These are phyloP conservation scores for Salicornia ramosissima DNA, from an alignment of 148 eudicot genomes.

Conservation along the genomic window DNA sequence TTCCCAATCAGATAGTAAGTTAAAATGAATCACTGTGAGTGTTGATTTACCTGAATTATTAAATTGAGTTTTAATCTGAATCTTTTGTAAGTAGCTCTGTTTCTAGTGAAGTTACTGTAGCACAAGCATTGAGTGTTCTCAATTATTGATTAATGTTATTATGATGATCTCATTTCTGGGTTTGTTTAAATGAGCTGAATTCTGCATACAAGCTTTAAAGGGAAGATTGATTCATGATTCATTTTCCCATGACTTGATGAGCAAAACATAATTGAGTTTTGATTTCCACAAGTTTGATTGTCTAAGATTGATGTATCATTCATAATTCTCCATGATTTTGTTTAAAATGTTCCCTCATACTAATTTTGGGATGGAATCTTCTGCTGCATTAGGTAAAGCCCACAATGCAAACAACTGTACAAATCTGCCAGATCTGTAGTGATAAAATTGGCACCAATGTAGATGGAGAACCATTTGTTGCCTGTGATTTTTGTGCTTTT, in stretches of 20 bases:
- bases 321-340: background rate
- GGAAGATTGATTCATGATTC: background rate
- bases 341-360: background rate
- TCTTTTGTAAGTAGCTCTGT: background rate
- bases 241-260: background rate
- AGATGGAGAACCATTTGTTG: conserved; percentile 60
- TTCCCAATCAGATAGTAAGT: background rate
- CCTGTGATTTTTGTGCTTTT: conserved; percentile 60
- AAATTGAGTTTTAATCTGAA: background rate
- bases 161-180: conserved; percentile 2
- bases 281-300: background rate
- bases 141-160: background rate
- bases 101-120: background rate
- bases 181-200: background rate
- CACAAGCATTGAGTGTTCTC: background rate
- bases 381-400: conserved; percentile 18
- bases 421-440: conserved; percentile 71
- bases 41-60: background rate
- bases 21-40: background rate
- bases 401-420: conserved; percentile 25
- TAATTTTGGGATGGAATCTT: conserved; percentile 7
- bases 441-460: conserved; percentile 47
- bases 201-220: background rate
- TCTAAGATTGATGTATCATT: background rate
- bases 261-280: background rate